phyloP scores from a whole-genome alignment of 306 rosid species.

The Citrullus amarus region DNA sequence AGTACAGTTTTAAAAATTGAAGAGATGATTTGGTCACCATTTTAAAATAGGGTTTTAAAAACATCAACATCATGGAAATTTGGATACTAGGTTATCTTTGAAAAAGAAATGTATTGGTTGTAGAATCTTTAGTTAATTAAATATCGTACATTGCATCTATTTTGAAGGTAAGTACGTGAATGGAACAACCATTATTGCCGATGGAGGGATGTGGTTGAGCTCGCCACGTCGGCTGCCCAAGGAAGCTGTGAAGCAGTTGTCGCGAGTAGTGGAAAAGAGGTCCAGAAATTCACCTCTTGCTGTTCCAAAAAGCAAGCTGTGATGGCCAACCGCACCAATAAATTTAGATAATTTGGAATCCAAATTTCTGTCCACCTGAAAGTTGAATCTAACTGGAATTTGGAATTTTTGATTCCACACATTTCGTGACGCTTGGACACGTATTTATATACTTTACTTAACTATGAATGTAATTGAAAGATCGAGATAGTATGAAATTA shows the following conservation, averaged over 20 bases:
- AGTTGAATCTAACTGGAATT: not conserved
- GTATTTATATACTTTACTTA: not conserved
- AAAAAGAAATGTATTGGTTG: not conserved
- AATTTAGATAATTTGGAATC: not conserved
- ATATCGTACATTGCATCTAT: not conserved
- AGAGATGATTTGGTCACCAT: not conserved
- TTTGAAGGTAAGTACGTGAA: slow-evolving; percentile 69
- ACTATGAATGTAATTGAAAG: not conserved
- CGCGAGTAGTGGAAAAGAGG: slow-evolving; percentile 73
- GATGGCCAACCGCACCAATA: not conserved
- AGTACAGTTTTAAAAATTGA: not conserved
- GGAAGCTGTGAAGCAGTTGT: slow-evolving; percentile 64
- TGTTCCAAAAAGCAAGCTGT: slow-evolving; percentile 72
- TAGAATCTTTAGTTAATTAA: not conserved
- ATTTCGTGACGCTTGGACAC: not conserved
- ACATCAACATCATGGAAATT: not conserved
- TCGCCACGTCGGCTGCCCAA: slow-evolving; percentile 64
- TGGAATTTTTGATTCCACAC: not conserved
- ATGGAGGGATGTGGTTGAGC: slow-evolving; percentile 94
- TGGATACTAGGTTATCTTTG: not conserved
- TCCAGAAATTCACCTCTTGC: slow-evolving; percentile 46
- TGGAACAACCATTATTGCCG: slow-evolving; percentile 53
- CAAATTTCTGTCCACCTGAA: not conserved
- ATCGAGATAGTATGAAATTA: not conserved
- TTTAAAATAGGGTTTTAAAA: not conserved